Base-by-base conservation (phyloP, 352 stramenopile species). In the Globisporangium recalcitrans region DNA sequence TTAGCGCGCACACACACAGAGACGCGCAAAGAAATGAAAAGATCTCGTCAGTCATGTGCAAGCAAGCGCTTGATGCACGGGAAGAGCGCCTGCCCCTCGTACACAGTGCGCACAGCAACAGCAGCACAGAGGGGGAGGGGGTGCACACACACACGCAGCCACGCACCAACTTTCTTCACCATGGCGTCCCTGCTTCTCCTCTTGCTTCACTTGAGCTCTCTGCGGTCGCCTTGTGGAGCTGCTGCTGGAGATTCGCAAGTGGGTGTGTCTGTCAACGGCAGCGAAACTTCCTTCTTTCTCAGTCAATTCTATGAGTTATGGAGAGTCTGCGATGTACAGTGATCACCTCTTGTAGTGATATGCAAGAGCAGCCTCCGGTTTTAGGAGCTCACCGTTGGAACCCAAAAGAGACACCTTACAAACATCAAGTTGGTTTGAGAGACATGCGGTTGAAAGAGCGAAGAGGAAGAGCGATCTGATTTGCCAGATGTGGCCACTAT, bases 141-240 rank as follows among this genome's bases (percentile, higher is more conserved):
- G 16, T 1, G 14, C 9, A 4, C 29, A 51, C 7, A 16, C 44
- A 19, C 49, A 31, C 44, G 52, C 27, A 42, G 34, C 8, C 0
- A 78, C 71, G 62, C 47, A 80, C 73, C 75, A 56, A 85, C 75
- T 79, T 82, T 85, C 73, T 82, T 82, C 48, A 85, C 75, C 73
- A 85, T 84, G 31, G 57, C 51, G 21, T 19, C 47, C 22, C 40
- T 21, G 29, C 49, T 62, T 22, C 24, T 21, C 14, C 9, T 22
- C 49, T 55, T 21, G 16, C 49, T 55, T 36, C 24, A 9, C 27
- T 26, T 24, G 36, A 44, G 49, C 16, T 40, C 29, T 31, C 27
- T 36, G 38, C 38, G 38, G 14, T 46, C 24, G 48, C 19, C 11
- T 32, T 40, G 11, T 56, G 49, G 27, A 56, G 49, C 48, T 54